Conservation (phyloP, 1,139 yeast genomes). For the Citeromyces hawaiiensis region DNA sequence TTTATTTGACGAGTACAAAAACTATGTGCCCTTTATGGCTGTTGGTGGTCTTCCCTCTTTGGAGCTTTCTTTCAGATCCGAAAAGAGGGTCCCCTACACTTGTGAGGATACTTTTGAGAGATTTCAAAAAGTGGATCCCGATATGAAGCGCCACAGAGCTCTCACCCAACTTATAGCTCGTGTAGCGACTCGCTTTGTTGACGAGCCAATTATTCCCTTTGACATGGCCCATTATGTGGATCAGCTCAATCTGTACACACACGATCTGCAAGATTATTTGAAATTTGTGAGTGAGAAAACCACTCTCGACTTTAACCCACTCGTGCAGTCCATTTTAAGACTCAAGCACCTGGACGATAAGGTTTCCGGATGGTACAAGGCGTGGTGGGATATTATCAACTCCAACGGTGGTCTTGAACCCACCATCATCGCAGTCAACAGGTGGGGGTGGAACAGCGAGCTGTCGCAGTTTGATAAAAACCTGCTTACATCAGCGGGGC, state of each 20-base stretch:
- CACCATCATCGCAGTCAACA: constrained; percentile 48
- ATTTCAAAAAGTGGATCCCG: constrained; percentile 40
- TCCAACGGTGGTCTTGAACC: constrained; percentile 46
- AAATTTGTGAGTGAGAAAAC: constrained; percentile 10
- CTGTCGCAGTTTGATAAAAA: constrained; percentile 43
- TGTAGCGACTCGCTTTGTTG: constrained; percentile 43
- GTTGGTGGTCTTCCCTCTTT: constrained; percentile 60
- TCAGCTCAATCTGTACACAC: constrained; percentile 27
- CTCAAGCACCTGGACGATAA: constrained; percentile 26
- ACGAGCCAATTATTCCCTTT: constrained; percentile 68
- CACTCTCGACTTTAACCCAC: constrained; percentile 17
- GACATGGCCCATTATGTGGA: constrained; percentile 37
- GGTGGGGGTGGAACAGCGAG: constrained; percentile 74
- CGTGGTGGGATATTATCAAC: constrained; percentile 36
- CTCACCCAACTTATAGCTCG: constrained; percentile 45
- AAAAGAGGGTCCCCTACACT: constrained; percentile 34
- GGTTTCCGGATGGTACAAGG: constrained; percentile 29
- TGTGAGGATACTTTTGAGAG: constrained; percentile 56
- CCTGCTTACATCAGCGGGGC: constrained; percentile 32
- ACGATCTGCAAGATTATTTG: constrained; percentile 32
- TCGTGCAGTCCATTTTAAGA: constrained; percentile 17
- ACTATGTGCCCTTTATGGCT: constrained; percentile 55
- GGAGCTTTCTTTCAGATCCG: constrained; percentile 31
- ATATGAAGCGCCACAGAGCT: constrained; percentile 41
- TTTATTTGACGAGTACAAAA: constrained; percentile 36